Percentiles rank a stretch among this genome's conserved stretches.
Evolutionary conservation across 1,284 basidiomycete species (phyloP).

Genomic region (Puccinia horiana): DNA sequence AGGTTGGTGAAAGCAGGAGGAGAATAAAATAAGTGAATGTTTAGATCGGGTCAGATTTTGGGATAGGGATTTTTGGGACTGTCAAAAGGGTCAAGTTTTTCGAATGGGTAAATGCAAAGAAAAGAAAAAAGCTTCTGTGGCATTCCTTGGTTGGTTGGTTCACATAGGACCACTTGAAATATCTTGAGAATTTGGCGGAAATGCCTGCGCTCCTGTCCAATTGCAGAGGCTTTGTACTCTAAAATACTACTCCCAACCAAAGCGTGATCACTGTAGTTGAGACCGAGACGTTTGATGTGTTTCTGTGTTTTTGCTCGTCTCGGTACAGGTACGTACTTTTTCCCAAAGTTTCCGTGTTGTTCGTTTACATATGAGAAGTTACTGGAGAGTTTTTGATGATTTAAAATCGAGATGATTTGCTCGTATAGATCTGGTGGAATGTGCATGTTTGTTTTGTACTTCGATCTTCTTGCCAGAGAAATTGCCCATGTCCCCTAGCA

Average conservation of each 20-base stretch:
- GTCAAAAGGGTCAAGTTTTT: constrained; percentile 5
- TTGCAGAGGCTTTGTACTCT: neutral
- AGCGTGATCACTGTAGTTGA: neutral
- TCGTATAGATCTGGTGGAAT: neutral
- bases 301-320: neutral
- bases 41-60: constrained; percentile 25
- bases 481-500: neutral
- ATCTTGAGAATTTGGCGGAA: neutral
- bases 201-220: neutral
- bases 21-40: constrained; percentile 21
- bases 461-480: neutral
- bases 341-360: constrained; percentile 6
- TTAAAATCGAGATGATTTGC: neutral
- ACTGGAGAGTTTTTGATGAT: neutral
- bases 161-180: neutral
- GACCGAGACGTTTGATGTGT: neutral
- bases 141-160: neutral
- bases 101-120: neutral
- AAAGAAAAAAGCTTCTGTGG: neutral
- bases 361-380: neutral
- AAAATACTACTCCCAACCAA: neutral
- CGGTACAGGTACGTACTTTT: neutral
- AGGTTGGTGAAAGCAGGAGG: constrained; percentile 15
- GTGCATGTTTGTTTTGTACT: neutral
- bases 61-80: constrained; percentile 6